Evolutionary conservation across 2,329 filamentous ascomycete genomes (phyloP).

Genomic region (Akanthomyces uredinophilus): DNA sequence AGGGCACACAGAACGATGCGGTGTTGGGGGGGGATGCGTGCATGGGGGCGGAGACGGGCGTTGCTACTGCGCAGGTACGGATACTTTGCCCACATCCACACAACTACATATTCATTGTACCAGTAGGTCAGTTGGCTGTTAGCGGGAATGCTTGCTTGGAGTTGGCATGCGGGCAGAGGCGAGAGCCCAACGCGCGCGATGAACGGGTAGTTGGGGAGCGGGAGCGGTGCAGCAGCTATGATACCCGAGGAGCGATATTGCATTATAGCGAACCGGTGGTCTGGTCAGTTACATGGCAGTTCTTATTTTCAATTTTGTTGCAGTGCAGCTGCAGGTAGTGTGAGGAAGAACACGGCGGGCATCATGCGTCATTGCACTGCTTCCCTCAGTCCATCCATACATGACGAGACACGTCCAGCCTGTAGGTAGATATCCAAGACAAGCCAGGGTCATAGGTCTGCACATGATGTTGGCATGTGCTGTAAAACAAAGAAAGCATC

Average conservation of each 20-base stretch:
- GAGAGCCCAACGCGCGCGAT: neutral
- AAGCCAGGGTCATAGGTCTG: neutral
- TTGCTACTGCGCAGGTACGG: neutral
- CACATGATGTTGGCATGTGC: neutral
- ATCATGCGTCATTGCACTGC: slow-evolving; percentile 5
- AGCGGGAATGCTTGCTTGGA: too few relatives aligned
- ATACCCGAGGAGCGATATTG: slow-evolving; percentile 5
- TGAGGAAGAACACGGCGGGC: neutral
- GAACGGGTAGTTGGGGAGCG: neutral
- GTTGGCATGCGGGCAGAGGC: neutral
- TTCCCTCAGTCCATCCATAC: neutral
- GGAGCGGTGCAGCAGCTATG: neutral
- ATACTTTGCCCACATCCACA: too few relatives aligned
- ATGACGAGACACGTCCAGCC: slow-evolving; percentile 2
- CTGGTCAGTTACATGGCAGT: neutral
- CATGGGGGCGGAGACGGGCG: neutral
- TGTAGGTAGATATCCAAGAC: neutral
- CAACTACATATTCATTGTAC: neutral
- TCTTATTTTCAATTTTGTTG: neutral
- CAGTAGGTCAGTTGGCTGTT: neutral
- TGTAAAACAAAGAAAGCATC: neutral
- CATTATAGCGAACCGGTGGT: neutral
- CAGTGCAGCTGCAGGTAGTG: neutral
- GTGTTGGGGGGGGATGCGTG: neutral
- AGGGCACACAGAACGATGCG: neutral